A percentile compares a stretch with the other conserved stretches of the same genome.
Evolutionary conservation across 805 yeast genomes (phyloP).

Genomic region (Lipomyces starkeyi): DNA sequence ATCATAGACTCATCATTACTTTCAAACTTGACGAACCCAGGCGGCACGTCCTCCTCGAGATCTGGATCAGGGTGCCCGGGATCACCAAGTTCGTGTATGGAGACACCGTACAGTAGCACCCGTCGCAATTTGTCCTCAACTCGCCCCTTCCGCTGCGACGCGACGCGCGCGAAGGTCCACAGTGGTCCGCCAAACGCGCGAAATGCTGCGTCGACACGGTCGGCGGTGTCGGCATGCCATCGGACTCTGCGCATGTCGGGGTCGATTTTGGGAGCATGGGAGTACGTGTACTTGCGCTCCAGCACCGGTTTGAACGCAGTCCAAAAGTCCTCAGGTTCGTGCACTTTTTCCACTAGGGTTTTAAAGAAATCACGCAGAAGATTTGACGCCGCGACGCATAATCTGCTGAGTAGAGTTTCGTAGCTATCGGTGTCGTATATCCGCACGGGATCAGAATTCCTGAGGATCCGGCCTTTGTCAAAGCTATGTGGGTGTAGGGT

Average conservation of each 20-base stretch:
- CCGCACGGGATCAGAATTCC: constrained; percentile 57
- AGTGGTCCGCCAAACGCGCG: constrained; percentile 35
- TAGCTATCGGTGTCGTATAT: constrained; percentile 56
- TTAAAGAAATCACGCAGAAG: constrained; percentile 50
- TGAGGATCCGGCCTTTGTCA: constrained; percentile 75
- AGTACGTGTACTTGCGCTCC: constrained; percentile 8
- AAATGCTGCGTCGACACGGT: constrained; percentile 23
- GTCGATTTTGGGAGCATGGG: constrained; percentile 30
- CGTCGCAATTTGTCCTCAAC: neutral
- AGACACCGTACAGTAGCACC: neutral
- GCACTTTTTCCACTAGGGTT: constrained; percentile 50
- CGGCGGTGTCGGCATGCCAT: constrained; percentile 19
- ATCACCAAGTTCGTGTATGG: neutral
- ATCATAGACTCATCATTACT: neutral
- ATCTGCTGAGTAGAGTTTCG: constrained; percentile 52
- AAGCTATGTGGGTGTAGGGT: constrained; percentile 87
- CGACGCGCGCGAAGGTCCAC: constrained; percentile 25
- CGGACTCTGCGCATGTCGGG: constrained; percentile 17
- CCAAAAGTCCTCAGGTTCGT: constrained; percentile 8
- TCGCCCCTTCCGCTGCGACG: neutral
- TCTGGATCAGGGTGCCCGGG: neutral
- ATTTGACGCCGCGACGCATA: constrained; percentile 68
- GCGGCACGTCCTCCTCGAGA: neutral
- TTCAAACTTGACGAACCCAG: constrained; percentile 2
- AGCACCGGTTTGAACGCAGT: neutral